phyloP scores from a whole-genome alignment of 2,329 filamentous ascomycete species.

The Monosporascus sp. region DNA sequence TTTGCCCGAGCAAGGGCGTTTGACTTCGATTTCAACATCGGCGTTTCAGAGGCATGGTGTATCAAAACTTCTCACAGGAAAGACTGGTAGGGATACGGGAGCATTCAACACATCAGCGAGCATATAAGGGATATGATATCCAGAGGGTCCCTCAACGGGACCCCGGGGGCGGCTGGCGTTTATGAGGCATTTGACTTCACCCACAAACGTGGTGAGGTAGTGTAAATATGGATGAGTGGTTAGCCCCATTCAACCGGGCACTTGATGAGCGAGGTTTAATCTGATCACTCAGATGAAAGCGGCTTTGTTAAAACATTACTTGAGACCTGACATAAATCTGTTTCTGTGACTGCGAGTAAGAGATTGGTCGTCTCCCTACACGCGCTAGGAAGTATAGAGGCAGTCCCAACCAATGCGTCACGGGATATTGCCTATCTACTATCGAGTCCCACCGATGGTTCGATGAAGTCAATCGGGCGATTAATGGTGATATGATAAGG shows the following conservation, averaged over 20 bases:
- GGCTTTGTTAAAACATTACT: too few species aligned
- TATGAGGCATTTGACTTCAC: slow-evolving; percentile 22
- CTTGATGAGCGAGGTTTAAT: neutral
- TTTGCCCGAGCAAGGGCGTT: slow-evolving; percentile 14
- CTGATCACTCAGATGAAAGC: neutral
- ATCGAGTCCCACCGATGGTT: too few species aligned
- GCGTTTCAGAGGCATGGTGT: slow-evolving; percentile 38
- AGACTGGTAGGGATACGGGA: slow-evolving; percentile 23
- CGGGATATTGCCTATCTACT: too few species aligned
- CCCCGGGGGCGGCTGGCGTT: slow-evolving; percentile 27
- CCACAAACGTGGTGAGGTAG: slow-evolving; percentile 14
- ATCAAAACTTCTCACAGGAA: slow-evolving; percentile 28
- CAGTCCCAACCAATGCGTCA: too few species aligned
- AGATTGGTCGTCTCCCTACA: too few species aligned
- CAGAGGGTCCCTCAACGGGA: slow-evolving; percentile 30
- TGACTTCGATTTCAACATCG: slow-evolving; percentile 56
- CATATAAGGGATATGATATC: slow-evolving; percentile 30
- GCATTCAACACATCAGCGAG: slow-evolving; percentile 29
- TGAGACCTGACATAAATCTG: too few species aligned
- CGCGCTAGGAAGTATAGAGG: too few species aligned
- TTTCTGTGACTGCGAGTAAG: too few species aligned
- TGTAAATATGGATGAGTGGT: slow-evolving; percentile 23
- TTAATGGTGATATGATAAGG: too few species aligned
- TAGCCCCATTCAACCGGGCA: slow-evolving; percentile 26
- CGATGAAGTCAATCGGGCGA: too few species aligned